Percentiles rank a stretch among this genome's conserved stretches.
Evolutionary conservation across 176 grass and related monocot species (phyloP).

Genomic region (Oryza nivara): DNA sequence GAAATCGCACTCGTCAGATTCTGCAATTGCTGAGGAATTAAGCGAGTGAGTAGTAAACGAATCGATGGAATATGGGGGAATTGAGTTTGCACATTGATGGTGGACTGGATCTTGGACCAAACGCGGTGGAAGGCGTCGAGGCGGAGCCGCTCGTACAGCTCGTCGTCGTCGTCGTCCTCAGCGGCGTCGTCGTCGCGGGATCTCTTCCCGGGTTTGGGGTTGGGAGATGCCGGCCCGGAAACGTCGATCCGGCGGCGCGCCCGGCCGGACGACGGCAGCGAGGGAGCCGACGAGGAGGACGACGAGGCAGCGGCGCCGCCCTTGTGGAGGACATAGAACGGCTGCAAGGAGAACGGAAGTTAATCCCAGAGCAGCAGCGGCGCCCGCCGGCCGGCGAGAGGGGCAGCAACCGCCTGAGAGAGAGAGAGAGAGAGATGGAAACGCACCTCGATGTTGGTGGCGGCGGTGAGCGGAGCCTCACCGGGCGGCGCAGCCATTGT

Average conservation of each 20-base stretch:
- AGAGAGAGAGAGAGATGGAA: not conserved
- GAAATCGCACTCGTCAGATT: not conserved
- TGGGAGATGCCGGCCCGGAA: conserved; percentile 42
- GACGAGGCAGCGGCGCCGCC: not conserved
- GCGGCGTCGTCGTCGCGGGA: not conserved
- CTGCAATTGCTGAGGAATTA: not conserved
- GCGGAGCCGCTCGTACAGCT: conserved; percentile 53
- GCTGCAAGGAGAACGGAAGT: conserved; percentile 37
- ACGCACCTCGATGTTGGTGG: conserved; percentile 42
- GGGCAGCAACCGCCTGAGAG: too few species aligned
- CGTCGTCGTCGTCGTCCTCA: not conserved
- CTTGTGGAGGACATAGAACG: conserved; percentile 81
- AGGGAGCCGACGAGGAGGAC: conserved; percentile 13
- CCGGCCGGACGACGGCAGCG: not conserved
- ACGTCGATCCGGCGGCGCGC: conserved; percentile 28
- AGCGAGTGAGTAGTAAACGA: not conserved
- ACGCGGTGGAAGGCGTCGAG: conserved; percentile 65
- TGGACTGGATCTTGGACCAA: conserved; percentile 83
- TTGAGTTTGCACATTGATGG: conserved; percentile 53
- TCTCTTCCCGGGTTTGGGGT: conserved; percentile 51
- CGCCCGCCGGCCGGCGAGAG: too few species aligned
- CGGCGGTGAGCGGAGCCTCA: conserved; percentile 35
- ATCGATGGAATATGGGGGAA: not conserved
- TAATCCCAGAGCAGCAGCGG: too few species aligned
- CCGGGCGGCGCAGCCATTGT: not conserved